Evolutionary conservation across 495 filamentous ascomycete genomes (phyloP), one percentile per base, ranked within the genome.

Genomic region (Lentithecium fluviatile): DNA sequence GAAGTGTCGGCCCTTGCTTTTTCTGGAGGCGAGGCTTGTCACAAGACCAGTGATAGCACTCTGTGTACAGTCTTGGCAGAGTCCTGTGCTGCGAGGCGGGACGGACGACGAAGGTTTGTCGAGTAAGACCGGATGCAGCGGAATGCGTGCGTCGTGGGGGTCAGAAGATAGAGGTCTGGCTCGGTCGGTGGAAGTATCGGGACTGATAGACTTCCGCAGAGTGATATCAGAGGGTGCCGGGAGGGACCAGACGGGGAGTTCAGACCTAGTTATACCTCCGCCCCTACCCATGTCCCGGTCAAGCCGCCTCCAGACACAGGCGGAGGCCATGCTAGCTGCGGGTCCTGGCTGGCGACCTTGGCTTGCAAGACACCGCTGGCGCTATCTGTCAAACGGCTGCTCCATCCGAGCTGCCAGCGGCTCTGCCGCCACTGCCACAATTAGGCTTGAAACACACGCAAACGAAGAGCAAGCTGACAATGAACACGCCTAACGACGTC

Each of bases 111-210:
- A 54, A 42, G 49, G 52, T 40, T 55, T 45, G 58, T 47, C 53
- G 45, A 53, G 40, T 53, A 25, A 55, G 43, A 21, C 53, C 38
- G 58, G 58, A 52, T 58, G 64, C 55, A 56, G 64, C 53, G 48
- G 59, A 53, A 37, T 43, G 19, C 58, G 48, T 65, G 63, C 58
- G 58, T 59, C 64, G 64, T 67, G 64, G 64, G 64, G 64, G 64
- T 59, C 40, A 42, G 56, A 42, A 23, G 17, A 25, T 42, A 45
- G 25, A 34, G 42, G 25, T 52, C 11, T 46, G 64, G 64, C 58
- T 52, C 58, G 53, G 24, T 38, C 38, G 45, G 36, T 40, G 20
- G 21, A 20, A 19, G 8, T 0, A 55, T 23, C n/a, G 40, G 36
- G 59, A 58, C 54, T 32, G 37, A 62, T 46, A 52, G 52, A 42